These are phyloP conservation scores for Aquilaria malaccensis DNA, from an alignment of 345 rosid species.

Conservation along the genomic window DNA sequence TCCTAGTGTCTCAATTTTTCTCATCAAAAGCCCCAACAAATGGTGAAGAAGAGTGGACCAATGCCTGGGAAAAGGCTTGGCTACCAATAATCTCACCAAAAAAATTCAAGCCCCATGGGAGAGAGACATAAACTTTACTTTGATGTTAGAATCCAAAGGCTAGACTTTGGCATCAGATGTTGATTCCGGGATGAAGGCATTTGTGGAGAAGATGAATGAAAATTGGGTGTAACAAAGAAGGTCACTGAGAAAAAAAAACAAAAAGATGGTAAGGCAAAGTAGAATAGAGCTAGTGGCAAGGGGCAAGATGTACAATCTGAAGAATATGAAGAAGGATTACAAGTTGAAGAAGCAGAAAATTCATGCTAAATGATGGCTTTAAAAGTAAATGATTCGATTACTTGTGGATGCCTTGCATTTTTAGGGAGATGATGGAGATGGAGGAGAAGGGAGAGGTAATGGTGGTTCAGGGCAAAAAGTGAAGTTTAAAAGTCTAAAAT, in stretches of 20 bases:
- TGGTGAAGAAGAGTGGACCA: conserved; percentile 78
- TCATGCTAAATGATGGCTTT: conserved; percentile 61
- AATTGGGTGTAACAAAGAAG: conserved; percentile 71
- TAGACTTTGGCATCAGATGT: conserved; percentile 23
- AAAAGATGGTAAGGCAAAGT: conserved; percentile 15
- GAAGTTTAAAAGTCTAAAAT: too few relatives aligned
- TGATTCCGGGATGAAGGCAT: conserved; percentile 78
- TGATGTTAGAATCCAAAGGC: conserved; percentile 8
- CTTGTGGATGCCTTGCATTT: too few relatives aligned
- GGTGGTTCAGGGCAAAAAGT: conserved; percentile 13
- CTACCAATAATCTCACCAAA: conserved; percentile 60
- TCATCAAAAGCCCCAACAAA: conserved; percentile 18
- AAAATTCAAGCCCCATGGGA: conserved; percentile 77
- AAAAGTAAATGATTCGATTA: too few relatives aligned
- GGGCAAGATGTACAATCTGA: conserved; percentile 60
- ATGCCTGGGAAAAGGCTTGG: conserved; percentile 93
- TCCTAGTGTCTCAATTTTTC: not conserved
- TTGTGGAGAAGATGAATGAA: conserved; percentile 88
- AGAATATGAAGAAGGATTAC: conserved; percentile 80
- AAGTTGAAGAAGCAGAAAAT: conserved; percentile 89
- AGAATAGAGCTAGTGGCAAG: conserved; percentile 6
- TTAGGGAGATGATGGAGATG: conserved; percentile 55
- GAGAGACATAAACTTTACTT: conserved; percentile 55
- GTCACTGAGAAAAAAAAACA: conserved; percentile 18
- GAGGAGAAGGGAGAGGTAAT: conserved; percentile 79